phyloP scores from a whole-genome alignment of 1,284 basidiomycete species.

The Ustilago vetiveriae region DNA sequence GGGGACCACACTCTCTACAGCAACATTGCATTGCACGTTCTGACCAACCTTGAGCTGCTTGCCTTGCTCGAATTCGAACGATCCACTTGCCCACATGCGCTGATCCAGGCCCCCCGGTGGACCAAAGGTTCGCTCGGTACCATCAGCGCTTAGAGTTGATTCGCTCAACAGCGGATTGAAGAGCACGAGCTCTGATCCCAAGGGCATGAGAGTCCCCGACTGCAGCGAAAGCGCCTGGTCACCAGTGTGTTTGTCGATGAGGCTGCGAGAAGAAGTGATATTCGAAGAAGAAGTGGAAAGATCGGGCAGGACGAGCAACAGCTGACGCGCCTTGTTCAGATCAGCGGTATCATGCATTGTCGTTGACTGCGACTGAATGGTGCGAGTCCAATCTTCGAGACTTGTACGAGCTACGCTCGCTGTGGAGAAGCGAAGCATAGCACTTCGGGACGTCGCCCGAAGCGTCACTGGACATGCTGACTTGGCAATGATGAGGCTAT shows the following conservation, averaged over 20 bases:
- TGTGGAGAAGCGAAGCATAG: too few species aligned
- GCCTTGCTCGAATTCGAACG: constrained; percentile 29
- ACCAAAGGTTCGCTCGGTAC: constrained; percentile 36
- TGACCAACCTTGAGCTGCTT: constrained; percentile 25
- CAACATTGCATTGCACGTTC: constrained; percentile 20
- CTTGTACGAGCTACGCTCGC: too few species aligned
- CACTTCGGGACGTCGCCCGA: too few species aligned
- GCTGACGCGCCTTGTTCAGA: constrained; percentile 41
- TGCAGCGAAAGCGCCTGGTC: constrained; percentile 11
- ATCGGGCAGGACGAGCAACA: constrained; percentile 33
- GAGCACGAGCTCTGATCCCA: constrained; percentile 35
- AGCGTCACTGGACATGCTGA: too few species aligned
- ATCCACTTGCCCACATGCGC: constrained; percentile 48
- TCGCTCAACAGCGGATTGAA: constrained; percentile 46
- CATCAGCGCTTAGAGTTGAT: constrained; percentile 15
- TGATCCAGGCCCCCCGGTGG: constrained; percentile 43
- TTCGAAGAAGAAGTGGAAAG: neutral
- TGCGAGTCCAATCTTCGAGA: constrained; percentile 25
- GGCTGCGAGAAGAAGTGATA: constrained; percentile 4
- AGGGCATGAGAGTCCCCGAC: constrained; percentile 8
- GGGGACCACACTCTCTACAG: constrained; percentile 25
- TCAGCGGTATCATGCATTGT: constrained; percentile 39
- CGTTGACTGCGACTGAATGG: constrained; percentile 7
- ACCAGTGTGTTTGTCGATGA: constrained; percentile 19
- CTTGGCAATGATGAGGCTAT: too few species aligned